Evolutionary conservation across 371 early-diverging fungal species (phyloP).

Genomic region (Batkoa obscura): DNA sequence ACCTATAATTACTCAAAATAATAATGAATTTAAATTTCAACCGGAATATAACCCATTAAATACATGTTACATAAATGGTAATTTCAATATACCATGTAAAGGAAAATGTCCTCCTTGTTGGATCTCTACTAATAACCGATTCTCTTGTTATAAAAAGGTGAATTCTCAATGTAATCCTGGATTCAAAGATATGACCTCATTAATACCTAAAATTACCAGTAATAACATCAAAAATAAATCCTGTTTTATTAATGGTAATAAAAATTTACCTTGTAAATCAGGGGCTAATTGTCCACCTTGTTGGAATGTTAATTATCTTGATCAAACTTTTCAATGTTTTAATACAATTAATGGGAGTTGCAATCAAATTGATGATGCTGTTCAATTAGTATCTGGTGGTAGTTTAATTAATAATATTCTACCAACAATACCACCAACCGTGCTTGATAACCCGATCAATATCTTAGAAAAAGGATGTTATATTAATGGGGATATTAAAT

Average conservation of each 20-base stretch:
- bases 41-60: no score
- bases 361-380: no score
- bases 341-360: background rate
- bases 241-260: background rate
- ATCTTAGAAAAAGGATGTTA: background rate
- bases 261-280: background rate
- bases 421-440: background rate
- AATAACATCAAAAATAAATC: background rate
- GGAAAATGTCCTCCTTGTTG: background rate
- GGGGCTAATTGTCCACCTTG: background rate
- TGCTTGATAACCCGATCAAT: background rate
- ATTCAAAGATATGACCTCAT: background rate
- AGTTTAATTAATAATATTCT: background rate
- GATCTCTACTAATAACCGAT: background rate
- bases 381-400: background rate
- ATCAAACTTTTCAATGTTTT: background rate
- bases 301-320: background rate
- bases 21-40: no score
- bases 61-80: background rate
- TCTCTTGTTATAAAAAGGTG: background rate
- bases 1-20: no score
- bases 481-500: background rate
- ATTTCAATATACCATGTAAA: background rate
- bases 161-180: background rate
- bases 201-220: background rate